Conservation (phyloP, 1,139 yeast genomes). For the Citeromyces siamensis region DNA sequence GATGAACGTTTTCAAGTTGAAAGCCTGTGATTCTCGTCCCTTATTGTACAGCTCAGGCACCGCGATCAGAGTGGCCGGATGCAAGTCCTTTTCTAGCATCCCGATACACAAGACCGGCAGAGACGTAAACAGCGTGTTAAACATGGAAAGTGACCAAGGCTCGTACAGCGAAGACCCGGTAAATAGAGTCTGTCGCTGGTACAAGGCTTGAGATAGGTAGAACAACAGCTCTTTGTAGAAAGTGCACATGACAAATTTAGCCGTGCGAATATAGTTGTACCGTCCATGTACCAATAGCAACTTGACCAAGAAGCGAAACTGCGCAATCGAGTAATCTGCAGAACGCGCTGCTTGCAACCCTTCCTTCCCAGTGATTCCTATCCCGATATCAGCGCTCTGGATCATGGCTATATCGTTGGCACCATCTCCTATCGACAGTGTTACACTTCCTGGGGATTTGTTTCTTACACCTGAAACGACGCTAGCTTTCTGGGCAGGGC, state of each 20-base stretch:
- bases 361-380: slow-evolving; percentile 95
- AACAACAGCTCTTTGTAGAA: slow-evolving; percentile 90
- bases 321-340: slow-evolving; percentile 93
- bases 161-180: slow-evolving; percentile 93
- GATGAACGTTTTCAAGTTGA: slow-evolving; percentile 56
- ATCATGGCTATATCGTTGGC: slow-evolving; percentile 99
- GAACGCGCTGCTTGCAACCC: slow-evolving; percentile 95
- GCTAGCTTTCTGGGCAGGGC: slow-evolving; percentile 91
- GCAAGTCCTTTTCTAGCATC: slow-evolving; percentile 87
- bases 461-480: slow-evolving; percentile 74
- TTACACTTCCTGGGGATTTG: slow-evolving; percentile 54
- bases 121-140: slow-evolving; percentile 89
- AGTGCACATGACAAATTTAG: slow-evolving; percentile 86
- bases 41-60: slow-evolving; percentile 80
- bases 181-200: slow-evolving; percentile 77
- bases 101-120: slow-evolving; percentile 88
- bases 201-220: slow-evolving; percentile 79
- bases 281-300: slow-evolving; percentile 88
- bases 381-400: slow-evolving; percentile 95
- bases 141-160: slow-evolving; percentile 95
- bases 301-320: slow-evolving; percentile 75
- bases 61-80: slow-evolving; percentile 79
- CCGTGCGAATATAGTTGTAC: slow-evolving; percentile 84
- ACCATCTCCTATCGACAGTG: slow-evolving; percentile 98
- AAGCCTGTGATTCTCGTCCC: slow-evolving; percentile 69